Percentiles rank a stretch among this genome's conserved stretches.
Evolutionary conservation across 2,329 filamentous ascomycete species (phyloP).

Genomic region (Xenoacremonium recifei): DNA sequence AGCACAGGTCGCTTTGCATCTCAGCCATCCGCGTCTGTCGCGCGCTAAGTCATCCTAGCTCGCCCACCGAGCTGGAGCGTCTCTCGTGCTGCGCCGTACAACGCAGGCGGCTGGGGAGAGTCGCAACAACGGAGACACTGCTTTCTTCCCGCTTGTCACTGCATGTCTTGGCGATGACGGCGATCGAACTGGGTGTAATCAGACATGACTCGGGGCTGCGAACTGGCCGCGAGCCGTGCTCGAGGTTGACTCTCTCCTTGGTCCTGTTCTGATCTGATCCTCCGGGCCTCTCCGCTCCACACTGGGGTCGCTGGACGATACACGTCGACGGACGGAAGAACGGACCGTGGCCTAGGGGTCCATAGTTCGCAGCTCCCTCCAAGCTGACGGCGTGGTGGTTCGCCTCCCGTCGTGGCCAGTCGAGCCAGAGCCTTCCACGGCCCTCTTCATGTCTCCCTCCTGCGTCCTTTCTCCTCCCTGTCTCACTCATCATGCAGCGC

Average conservation of each 20-base stretch:
- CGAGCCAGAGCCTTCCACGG: too few species aligned
- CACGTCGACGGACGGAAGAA: neutral
- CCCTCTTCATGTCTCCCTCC: too few species aligned
- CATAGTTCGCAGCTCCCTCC: neutral
- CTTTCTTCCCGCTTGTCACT: constrained; percentile 1
- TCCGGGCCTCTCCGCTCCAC: neutral
- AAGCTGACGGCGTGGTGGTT: too few species aligned
- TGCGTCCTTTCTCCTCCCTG: too few species aligned
- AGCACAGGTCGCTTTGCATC: too few species aligned
- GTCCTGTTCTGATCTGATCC: neutral
- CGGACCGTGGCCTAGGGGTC: neutral
- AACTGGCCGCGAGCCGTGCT: neutral
- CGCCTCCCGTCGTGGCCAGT: too few species aligned
- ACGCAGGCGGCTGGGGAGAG: neutral
- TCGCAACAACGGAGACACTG: too few species aligned
- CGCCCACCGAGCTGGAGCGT: neutral
- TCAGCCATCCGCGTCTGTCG: constrained; percentile 12
- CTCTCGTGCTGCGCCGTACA: neutral
- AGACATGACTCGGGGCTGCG: constrained; percentile 15
- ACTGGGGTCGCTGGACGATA: neutral
- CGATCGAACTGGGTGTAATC: constrained; percentile 8
- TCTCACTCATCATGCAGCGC: too few species aligned
- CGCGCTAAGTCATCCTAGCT: constrained; percentile 9
- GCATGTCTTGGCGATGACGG: neutral
- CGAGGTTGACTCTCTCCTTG: too few species aligned